These are phyloP conservation scores for Trichoderma afroharzianum DNA, from an alignment of 2,329 filamentous ascomycete genomes.

Conservation along the genomic window DNA sequence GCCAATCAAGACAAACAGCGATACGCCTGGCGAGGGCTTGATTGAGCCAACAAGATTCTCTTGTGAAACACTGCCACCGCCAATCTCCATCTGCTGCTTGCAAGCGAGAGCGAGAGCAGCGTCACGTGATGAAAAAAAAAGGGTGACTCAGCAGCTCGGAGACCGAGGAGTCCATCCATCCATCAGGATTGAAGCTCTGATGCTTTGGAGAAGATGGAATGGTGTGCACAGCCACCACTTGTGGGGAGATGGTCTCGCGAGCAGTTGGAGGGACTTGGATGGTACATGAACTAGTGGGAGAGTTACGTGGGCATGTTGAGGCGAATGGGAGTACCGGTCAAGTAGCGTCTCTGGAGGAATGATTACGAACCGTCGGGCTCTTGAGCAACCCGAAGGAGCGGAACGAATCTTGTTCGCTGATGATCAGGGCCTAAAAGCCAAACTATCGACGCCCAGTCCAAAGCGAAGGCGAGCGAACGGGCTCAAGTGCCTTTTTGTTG, in stretches of 20 bases:
- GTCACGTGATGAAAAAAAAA: not conserved
- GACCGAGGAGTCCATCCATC: slow-evolving; percentile 8
- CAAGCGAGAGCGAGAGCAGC: not conserved
- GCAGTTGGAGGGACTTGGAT: not conserved
- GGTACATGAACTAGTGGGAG: not conserved
- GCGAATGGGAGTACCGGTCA: not conserved
- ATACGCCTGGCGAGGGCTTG: not conserved
- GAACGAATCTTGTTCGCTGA: not conserved
- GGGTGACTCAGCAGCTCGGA: not conserved
- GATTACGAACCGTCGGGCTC: slow-evolving; percentile 14
- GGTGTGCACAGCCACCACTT: slow-evolving; percentile 6
- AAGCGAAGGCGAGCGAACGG: not conserved
- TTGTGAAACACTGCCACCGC: slow-evolving; percentile 15
- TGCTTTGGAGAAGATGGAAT: not conserved
- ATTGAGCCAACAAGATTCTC: not conserved
- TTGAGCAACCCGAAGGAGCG: slow-evolving; percentile 10
- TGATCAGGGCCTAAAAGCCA: not conserved
- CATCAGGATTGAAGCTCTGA: not conserved
- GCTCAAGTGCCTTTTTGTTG: not conserved
- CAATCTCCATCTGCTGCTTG: not conserved
- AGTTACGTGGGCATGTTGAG: not conserved
- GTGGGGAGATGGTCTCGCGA: not conserved
- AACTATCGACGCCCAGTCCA: not conserved
- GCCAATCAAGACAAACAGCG: slow-evolving; percentile 2
- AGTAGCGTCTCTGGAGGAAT: not conserved